Evolutionary conservation across 1,284 basidiomycete genomes (phyloP), one percentile per base, ranked within the genome.

Genomic region (Filobasidium uniguttulatum): DNA sequence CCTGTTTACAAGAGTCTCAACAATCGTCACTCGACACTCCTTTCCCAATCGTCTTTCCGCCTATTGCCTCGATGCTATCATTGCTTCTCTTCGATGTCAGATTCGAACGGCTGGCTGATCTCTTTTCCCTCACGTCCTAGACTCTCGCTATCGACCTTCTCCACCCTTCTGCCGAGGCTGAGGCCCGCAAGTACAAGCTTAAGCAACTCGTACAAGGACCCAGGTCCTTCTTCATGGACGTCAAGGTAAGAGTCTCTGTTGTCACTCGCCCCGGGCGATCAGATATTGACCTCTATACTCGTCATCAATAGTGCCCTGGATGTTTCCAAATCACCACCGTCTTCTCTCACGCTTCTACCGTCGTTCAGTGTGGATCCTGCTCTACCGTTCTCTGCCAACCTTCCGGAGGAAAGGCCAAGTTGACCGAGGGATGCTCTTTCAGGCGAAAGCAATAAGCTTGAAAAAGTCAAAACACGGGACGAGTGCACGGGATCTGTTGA

Each of bases 161-260:
- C 70, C 88, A 98, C 83, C 93, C 90, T 62, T 85, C 87, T 57
- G 72, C 79, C 64, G 86, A 90, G 71, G 73, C 81, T 62, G 84
- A 91, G 75, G 82, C 76, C 72, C 82, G 77, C 73, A 85, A 82
- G 72, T 87, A 96, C 83, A 98, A 99, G 80, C 86, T 97, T 74
- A 98, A 98, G 82, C 83, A 91, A 71, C 82, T 98, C 65, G 94
- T 99, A 64, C 94, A 96, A 75, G 85, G 82, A 57, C 89, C 89
- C 59, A 89, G 94, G 76, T 94, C 90, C 41, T 97, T 91, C 77
- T 98, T 97, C 77, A 98, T 98, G 94, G 94, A 99, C 71, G 91
- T 98, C 66, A 98, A 98, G 40, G 40, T 43, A 14, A 29, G 40
- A 14, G n/a, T n/a, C n/a, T n/a, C n/a, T n/a, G n/a, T n/a, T n/a